phyloP scores from a whole-genome alignment of 495 filamentous ascomycete species.

The Xanthoparmelia taractica region DNA sequence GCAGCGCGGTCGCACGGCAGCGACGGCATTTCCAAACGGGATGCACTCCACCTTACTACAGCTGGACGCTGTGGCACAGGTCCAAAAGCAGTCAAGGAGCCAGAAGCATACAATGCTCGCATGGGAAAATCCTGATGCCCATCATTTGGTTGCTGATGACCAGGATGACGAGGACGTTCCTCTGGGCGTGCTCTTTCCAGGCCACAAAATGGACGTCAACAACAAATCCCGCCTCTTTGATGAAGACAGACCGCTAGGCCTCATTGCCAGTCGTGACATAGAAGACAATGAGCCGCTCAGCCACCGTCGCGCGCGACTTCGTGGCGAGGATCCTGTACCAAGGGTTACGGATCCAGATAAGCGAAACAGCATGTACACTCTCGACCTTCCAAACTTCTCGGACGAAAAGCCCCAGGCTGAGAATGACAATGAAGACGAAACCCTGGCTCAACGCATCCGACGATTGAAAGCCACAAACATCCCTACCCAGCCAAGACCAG shows the following conservation, averaged over 20 bases:
- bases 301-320: conserved; percentile 65
- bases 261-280: conserved; percentile 75
- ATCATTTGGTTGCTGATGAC: conserved; percentile 30
- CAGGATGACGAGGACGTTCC: conserved; percentile 71
- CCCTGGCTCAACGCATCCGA: conserved; percentile 63
- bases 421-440: conserved; percentile 54
- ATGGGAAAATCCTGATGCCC: conserved; percentile 67
- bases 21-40: conserved; percentile 60
- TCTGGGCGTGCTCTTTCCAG: conserved; percentile 67
- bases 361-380: conserved; percentile 35
- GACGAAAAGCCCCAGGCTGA: conserved; percentile 20
- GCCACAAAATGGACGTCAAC: conserved; percentile 45
- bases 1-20: conserved; percentile 60
- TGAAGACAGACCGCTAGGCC: conserved; percentile 64
- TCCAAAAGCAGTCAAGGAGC: conserved; percentile 67
- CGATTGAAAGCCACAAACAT: conserved; percentile 53
- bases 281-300: conserved; percentile 92
- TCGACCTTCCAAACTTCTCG: conserved; percentile 20
- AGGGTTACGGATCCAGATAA: conserved; percentile 30
- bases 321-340: conserved; percentile 42
- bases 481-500: conserved; percentile 44
- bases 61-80: conserved; percentile 82
- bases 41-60: conserved; percentile 85
- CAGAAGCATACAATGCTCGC: conserved; percentile 73
- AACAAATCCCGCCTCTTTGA: conserved; percentile 36